These are phyloP conservation scores for Nematodospora valgi DNA, from an alignment of 805 yeast species.

Conservation along the genomic window DNA sequence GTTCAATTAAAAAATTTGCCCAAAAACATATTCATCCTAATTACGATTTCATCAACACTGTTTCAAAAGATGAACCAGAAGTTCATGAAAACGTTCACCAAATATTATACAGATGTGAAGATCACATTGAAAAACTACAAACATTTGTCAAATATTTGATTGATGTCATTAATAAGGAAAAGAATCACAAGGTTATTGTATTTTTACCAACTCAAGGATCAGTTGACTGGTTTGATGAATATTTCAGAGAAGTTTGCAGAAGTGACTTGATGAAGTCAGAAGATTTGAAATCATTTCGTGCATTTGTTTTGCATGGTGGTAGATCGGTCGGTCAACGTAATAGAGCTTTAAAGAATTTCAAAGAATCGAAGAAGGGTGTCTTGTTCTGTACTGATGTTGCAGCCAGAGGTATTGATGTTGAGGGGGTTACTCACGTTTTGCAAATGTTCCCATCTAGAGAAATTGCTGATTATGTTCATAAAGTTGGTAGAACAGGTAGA, in stretches of 20 bases:
- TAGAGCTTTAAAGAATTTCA: conserved; percentile 52
- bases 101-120: conserved; percentile 51
- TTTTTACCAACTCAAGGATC: conserved; percentile 77
- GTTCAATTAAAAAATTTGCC: conserved; percentile 65
- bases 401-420: conserved; percentile 96
- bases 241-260: conserved; percentile 22
- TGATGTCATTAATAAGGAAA: conserved; percentile 29
- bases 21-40: conserved; percentile 49
- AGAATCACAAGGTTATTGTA: conserved; percentile 69
- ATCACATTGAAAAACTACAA: conserved; percentile 55
- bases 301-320: conserved; percentile 57
- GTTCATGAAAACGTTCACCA: conserved; percentile 75
- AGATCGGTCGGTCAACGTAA: conserved; percentile 69
- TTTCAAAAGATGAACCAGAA: conserved; percentile 68
- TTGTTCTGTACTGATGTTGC: conserved; percentile 89
- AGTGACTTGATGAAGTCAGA: background rate
- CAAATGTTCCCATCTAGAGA: conserved; percentile 79
- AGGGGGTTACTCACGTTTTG: conserved; percentile 77
- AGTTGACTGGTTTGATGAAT: conserved; percentile 53
- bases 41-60: conserved; percentile 68
- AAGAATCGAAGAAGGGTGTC: conserved; percentile 46
- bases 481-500: conserved; percentile 95
- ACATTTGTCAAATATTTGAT: conserved; percentile 54
- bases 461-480: conserved; percentile 79
- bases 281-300: background rate